A percentile compares a stretch with the other conserved stretches of the same genome.
These are phyloP conservation scores for Sicyos edulis DNA, from an alignment of 306 rosid species.

Conservation along the genomic window DNA sequence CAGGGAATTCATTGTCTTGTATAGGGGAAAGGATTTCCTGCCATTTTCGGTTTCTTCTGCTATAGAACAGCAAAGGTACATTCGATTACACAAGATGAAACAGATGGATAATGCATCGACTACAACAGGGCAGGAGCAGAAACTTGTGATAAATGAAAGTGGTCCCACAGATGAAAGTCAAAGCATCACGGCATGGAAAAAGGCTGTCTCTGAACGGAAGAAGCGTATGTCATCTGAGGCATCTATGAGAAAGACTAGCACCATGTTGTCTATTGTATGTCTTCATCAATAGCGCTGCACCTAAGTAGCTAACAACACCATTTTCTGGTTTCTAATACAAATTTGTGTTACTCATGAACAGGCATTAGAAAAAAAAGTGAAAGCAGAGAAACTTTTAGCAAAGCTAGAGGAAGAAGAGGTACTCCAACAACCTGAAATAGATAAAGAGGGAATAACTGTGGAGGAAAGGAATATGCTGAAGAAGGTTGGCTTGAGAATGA, in stretches of 20 bases:
- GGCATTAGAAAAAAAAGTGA: constrained; percentile 66
- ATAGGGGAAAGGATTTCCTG: constrained; percentile 89
- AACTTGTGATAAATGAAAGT: constrained; percentile 26
- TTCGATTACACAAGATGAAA: constrained; percentile 30
- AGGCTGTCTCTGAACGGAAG: constrained; percentile 26
- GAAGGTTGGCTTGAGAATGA: constrained; percentile 84
- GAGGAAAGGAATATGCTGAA: constrained; percentile 87
- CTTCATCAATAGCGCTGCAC: constrained; percentile 26
- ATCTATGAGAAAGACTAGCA: constrained; percentile 50
- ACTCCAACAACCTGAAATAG: constrained; percentile 56
- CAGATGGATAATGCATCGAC: constrained; percentile 28
- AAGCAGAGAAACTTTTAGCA: constrained; percentile 58
- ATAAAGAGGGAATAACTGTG: constrained; percentile 76
- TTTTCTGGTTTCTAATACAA: constrained; percentile 13
- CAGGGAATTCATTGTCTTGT: constrained; percentile 63
- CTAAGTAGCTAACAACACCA: constrained; percentile 29
- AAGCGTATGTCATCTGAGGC: constrained; percentile 33
- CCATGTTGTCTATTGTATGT: constrained; percentile 62
- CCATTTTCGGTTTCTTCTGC: constrained; percentile 82
- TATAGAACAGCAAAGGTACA: constrained; percentile 62
- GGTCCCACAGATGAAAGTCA: constrained; percentile 30
- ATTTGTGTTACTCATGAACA: constrained; percentile 34
- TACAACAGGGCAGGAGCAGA: constrained; percentile 25
- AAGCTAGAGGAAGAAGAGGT: constrained; percentile 48
- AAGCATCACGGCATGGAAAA: constrained; percentile 29